Base-by-base conservation (phyloP, 1,284 basidiomycete species). In the Microbotryomycetes sp. region DNA sequence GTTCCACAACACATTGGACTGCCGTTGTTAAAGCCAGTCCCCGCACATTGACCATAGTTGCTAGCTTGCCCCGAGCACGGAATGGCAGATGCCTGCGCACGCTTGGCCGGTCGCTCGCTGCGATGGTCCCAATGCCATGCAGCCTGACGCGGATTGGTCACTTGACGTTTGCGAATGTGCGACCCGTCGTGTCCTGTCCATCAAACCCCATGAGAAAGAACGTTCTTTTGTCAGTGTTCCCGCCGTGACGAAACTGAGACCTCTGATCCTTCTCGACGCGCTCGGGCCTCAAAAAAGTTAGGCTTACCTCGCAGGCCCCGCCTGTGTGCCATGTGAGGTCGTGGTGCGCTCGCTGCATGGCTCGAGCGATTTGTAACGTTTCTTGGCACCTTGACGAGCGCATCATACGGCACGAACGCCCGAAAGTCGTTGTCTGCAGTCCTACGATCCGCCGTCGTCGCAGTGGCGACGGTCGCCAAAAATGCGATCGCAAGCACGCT, bases 1-100 rank as follows among this genome's bases (percentile, higher is more conserved):
- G 51, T 11, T 11, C 45, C 29, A 28, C 60, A 61, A 51, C 60
- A 61, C 35, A 41, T 41, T 41, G 35, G 35, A 9, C 49, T 57
- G 18, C 52, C 60, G 3, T n/a, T 26, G 4, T 29, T 27, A 23
- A 23, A 61, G 21, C 30, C 30, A n/a, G 18, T 16, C 3, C 51
- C 51, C 27, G 15, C 51, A 21, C 51, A 52, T 29, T 52, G 51
- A 15, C 30, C 52, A 9, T 35, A 29, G 29, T 15, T 15, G 5
- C 13, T 4, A 11, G 35, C 35, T 41, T 41, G 35, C 18, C 35
- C 35, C 18, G 35, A 41, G 18, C 35, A 41, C 9, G 35, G 11
- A 18, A 18, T 41, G 35, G 35, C 35, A 41, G 35, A 41, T 11
- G 35, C 18, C 18, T 41, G 35, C 9, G 35, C 35, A 11, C 35